Evolutionary conservation across 768 basidiomycete species (phyloP), one percentile per base, ranked within the genome.

Genomic region (Phlegmacium glaucopus): DNA sequence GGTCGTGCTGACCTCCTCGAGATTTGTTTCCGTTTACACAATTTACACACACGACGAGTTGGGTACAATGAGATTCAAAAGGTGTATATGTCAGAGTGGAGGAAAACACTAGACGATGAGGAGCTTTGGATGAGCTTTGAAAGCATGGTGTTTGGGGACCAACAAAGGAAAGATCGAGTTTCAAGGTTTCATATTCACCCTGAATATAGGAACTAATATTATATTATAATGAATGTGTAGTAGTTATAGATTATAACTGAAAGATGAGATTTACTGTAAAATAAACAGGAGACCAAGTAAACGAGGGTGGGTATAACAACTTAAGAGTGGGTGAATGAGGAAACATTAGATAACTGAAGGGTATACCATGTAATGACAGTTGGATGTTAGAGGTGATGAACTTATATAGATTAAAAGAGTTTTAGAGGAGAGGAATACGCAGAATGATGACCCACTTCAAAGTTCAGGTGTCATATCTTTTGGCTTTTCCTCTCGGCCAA

Each of bases 51-150:
- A 2, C 44, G 47, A 0, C 38, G 28, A 11, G 63, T 77, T 12
- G 74, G 76, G 0, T 55, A 67, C 22, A 76, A 70, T 58, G 65
- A 77, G 51, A 77, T 76, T 16, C 34, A 53, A 4, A 66, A 43
- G n/a, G 71, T 75, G 2, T 79, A 79, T 47, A 57, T 67, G 54
- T 62, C 60, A 6, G 53, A 63, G 4, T 78, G 75, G 76, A 40
- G 57, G 30, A 57, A 54, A 4, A 56, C 59, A 18, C 49, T 50
- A 16, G 53, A 65, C 4, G 59, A 65, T 27, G 39, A 59, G 15
- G 43, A 38, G 22, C 34, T 74, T 6, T 76, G 73, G 74, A 42
- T 32, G 7, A 39, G 56, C 2, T 70, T 75, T 27, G 64, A 66
- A 38, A 54, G 60, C 17, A 72, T 76, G 60, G 18, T 73, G 11